Percentiles rank a stretch among this genome's conserved stretches.
Evolutionary conservation across 257 asterid species (phyloP).

Genomic region (Jasminum sambac): DNA sequence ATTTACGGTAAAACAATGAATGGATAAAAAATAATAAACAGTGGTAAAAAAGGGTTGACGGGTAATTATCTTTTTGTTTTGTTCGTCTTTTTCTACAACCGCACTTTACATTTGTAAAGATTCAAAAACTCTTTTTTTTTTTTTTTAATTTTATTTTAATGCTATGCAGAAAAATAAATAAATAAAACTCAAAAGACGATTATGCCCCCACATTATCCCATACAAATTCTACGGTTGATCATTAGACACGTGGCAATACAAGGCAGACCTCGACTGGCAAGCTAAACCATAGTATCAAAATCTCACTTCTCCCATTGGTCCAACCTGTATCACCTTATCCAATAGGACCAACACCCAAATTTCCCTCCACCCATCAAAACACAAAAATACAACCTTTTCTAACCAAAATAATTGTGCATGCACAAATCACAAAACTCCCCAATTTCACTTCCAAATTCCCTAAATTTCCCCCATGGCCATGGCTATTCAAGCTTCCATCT

Average conservation of each 20-base stretch:
- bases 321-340: slow-evolving; percentile 38
- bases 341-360: slow-evolving; percentile 30
- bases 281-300: slow-evolving; percentile 30
- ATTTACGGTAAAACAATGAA: too few relatives aligned
- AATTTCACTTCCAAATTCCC: not conserved
- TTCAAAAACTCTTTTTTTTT: too few relatives aligned
- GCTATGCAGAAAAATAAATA: too few relatives aligned
- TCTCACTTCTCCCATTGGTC: slow-evolving; percentile 40
- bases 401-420: slow-evolving; percentile 15
- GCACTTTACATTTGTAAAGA: too few relatives aligned
- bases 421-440: not conserved
- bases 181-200: not conserved
- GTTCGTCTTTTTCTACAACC: too few relatives aligned
- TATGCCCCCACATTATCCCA: not conserved
- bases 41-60: too few relatives aligned
- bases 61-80: too few relatives aligned
- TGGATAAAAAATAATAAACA: too few relatives aligned
- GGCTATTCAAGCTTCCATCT: slow-evolving; percentile 89
- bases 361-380: slow-evolving; percentile 22
- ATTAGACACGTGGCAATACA: slow-evolving; percentile 21
- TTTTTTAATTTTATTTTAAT: too few relatives aligned
- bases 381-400: slow-evolving; percentile 13
- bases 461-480: slow-evolving; percentile 48
- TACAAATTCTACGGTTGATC: not conserved
- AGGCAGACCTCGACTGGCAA: not conserved